A percentile compares a stretch with the other conserved stretches of the same genome.
Conservation (phyloP, 2,329 filamentous ascomycete species). For the Trichophyton rubrum region DNA sequence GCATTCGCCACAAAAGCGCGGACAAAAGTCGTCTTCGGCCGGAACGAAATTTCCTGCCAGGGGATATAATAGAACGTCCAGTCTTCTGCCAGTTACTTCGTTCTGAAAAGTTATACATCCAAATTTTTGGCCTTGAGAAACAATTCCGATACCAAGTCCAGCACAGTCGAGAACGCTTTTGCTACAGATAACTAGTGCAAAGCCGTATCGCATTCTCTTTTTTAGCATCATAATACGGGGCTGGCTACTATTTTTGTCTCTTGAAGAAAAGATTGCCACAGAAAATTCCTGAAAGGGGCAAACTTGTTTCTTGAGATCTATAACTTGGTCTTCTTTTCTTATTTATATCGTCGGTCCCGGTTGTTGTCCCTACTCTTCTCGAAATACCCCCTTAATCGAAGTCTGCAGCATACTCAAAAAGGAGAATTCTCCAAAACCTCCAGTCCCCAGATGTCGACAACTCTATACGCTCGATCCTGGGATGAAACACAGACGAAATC, state of each 20-base stretch:
- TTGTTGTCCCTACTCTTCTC: background rate
- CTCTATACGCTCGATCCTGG: background rate
- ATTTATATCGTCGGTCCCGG: background rate
- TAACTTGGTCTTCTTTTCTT: background rate
- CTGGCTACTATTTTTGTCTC: background rate
- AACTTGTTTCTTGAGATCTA: background rate
- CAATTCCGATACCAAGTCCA: background rate
- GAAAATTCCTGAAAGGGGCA: background rate
- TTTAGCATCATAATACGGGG: background rate
- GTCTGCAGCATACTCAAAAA: background rate
- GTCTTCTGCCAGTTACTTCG: background rate
- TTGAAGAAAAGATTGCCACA: background rate
- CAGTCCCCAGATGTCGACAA: background rate
- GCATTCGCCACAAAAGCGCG: background rate
- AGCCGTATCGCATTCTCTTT: background rate
- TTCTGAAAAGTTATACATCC: background rate
- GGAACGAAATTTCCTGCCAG: background rate
- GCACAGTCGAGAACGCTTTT: background rate
- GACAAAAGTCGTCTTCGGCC: background rate
- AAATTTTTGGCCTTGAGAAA: background rate
- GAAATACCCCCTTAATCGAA: background rate
- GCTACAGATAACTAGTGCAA: background rate
- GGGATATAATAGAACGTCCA: background rate
- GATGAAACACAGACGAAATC: background rate
- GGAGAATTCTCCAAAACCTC: background rate